Evolutionary conservation across 140 eudicot genomes (phyloP).

Genomic region (Erigeron philadelphicus): DNA sequence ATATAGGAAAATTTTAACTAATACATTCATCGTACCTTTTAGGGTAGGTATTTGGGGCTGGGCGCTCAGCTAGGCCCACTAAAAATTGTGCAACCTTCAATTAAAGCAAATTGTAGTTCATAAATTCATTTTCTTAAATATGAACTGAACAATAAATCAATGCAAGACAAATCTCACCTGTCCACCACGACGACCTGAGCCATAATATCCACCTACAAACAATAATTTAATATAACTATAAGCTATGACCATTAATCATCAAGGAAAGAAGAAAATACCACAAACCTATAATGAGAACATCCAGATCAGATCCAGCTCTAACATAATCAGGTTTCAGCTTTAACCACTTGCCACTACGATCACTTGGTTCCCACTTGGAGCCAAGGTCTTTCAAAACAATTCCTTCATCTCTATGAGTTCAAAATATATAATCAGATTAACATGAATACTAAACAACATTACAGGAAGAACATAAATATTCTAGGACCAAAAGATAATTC

Average conservation of each 20-base stretch:
- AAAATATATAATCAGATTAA: constrained; percentile 8
- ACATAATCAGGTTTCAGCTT: constrained; percentile 94
- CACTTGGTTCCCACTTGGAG: constrained; percentile 98
- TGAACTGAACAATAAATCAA: not conserved
- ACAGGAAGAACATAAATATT: not conserved
- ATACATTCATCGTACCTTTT: constrained; percentile 43
- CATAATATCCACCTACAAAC: constrained; percentile 85
- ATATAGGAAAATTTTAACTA: not conserved
- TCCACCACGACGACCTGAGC: constrained; percentile 98
- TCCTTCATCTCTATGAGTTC: constrained; percentile 72
- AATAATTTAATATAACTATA: constrained; percentile 5
- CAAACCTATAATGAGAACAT: constrained; percentile 85
- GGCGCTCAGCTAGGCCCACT: constrained; percentile 88
- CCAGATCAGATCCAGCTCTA: constrained; percentile 89
- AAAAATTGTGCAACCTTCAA: constrained; percentile 89
- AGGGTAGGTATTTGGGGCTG: constrained; percentile 58
- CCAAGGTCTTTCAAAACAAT: constrained; percentile 79
- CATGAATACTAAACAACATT: constrained; percentile 11
- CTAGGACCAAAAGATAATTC: not conserved
- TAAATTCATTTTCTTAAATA: constrained; percentile 1
- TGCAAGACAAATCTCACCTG: constrained; percentile 50
- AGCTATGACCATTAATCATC: constrained; percentile 13
- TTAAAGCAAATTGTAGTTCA: constrained; percentile 7
- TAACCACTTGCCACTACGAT: constrained; percentile 94
- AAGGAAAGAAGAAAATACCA: constrained; percentile 4